phyloP scores from a whole-genome alignment of 2,329 filamentous ascomycete genomes.

The Talaromyces funiculosus region DNA sequence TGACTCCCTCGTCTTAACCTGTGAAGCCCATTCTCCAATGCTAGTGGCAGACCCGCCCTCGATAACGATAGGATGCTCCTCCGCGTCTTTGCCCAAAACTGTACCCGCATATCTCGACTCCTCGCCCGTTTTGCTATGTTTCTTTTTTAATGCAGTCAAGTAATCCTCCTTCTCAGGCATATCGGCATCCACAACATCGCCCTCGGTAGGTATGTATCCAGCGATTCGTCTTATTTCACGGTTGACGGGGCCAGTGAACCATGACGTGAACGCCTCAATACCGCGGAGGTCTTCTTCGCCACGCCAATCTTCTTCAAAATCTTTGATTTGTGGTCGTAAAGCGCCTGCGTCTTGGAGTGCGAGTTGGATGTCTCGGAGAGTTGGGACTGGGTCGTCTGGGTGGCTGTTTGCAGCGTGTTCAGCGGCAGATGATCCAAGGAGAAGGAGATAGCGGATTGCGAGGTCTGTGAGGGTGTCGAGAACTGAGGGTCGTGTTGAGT shows the following conservation, averaged over 20 bases:
- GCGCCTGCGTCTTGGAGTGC: constrained; percentile 77
- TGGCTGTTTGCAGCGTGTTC: constrained; percentile 66
- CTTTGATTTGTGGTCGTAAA: constrained; percentile 61
- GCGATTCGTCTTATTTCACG: constrained; percentile 77
- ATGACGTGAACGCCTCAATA: constrained; percentile 70
- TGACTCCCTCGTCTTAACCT: constrained; percentile 30
- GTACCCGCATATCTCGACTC: constrained; percentile 83
- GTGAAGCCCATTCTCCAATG: constrained; percentile 58
- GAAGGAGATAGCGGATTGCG: constrained; percentile 69
- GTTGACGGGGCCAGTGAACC: constrained; percentile 70
- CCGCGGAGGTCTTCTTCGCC: constrained; percentile 73
- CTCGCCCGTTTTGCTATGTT: constrained; percentile 82
- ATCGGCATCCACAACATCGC: constrained; percentile 45
- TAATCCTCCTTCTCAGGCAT: constrained; percentile 63
- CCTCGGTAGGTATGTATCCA: constrained; percentile 57
- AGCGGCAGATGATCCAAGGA: constrained; percentile 68
- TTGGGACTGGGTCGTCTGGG: constrained; percentile 55
- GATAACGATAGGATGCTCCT: constrained; percentile 66
- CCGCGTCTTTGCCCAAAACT: constrained; percentile 66
- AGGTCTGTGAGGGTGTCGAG: constrained; percentile 86
- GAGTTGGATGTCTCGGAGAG: constrained; percentile 73
- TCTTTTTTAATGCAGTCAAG: constrained; percentile 75
- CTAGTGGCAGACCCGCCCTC: constrained; percentile 66
- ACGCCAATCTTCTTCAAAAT: constrained; percentile 62
- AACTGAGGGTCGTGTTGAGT: constrained; percentile 72